Conservation (phyloP, 2,329 filamentous ascomycete species). For the Dactylellina cionopaga region DNA sequence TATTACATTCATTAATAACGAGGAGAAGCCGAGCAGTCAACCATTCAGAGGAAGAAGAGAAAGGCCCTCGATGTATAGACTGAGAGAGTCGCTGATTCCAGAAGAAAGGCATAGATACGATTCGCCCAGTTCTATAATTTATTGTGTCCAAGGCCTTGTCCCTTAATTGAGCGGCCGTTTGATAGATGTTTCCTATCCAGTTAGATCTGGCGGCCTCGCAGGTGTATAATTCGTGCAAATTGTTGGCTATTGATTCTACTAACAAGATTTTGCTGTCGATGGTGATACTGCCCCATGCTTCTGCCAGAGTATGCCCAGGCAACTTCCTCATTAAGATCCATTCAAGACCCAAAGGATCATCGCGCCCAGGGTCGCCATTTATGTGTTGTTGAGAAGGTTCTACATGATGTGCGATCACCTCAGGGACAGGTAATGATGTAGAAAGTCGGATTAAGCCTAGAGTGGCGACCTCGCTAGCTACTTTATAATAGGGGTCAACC, state of each 20-base stretch:
- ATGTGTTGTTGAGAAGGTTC: conserved; percentile 41
- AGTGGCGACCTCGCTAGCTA: conserved; percentile 53
- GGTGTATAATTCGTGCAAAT: conserved; percentile 58
- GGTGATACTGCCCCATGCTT: conserved; percentile 59
- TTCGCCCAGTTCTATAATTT: conserved; percentile 51
- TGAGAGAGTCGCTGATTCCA: conserved; percentile 58
- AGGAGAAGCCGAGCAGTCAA: conserved; percentile 59
- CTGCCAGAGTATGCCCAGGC: conserved; percentile 55
- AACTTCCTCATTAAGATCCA: conserved; percentile 59
- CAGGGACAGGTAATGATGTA: conserved; percentile 57
- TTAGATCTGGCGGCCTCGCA: conserved; percentile 53
- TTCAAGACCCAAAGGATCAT: conserved; percentile 58
- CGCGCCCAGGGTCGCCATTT: conserved; percentile 47
- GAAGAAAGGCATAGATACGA: conserved; percentile 60
- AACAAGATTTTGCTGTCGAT: conserved; percentile 57
- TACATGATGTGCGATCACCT: conserved; percentile 26
- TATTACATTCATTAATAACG: conserved; percentile 57
- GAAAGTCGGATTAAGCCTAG: conserved; percentile 55
- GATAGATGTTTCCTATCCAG: conserved; percentile 58
- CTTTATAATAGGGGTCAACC: conserved; percentile 13
- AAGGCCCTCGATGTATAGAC: conserved; percentile 60
- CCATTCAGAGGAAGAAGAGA: conserved; percentile 61
- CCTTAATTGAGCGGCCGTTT: conserved; percentile 4
- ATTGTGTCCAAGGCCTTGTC: neutral
- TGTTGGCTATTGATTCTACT: conserved; percentile 56